These are phyloP conservation scores for Emergomyces africanus DNA, from an alignment of 2,329 filamentous ascomycete genomes.

Conservation along the genomic window DNA sequence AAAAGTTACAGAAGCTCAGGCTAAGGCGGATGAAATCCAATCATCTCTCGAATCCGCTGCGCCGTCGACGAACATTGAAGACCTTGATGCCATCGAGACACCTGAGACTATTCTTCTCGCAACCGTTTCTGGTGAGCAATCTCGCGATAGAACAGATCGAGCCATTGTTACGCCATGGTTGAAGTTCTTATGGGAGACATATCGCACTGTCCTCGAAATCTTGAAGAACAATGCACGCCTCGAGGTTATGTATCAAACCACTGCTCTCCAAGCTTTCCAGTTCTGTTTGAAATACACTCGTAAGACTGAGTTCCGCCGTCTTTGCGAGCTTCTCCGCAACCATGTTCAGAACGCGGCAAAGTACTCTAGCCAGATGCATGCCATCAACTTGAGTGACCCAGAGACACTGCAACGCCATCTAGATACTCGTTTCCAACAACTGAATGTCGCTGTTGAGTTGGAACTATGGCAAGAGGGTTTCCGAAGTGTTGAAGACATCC, in stretches of 20 bases:
- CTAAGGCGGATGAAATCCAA: conserved; percentile 92
- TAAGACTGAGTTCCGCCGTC: conserved; percentile 97
- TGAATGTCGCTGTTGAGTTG: conserved; percentile 94
- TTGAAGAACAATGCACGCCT: conserved; percentile 97
- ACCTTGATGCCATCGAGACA: conserved; percentile 93
- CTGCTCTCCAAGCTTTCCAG: conserved; percentile 94
- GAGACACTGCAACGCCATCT: conserved; percentile 95
- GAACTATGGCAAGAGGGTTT: conserved; percentile 99
- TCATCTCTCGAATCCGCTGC: conserved; percentile 66
- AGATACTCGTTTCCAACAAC: conserved; percentile 95
- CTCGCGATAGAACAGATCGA: conserved; percentile 89
- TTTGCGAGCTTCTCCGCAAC: conserved; percentile 95
- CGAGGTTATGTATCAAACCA: conserved; percentile 96
- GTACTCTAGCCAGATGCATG: conserved; percentile 98
- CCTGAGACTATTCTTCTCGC: conserved; percentile 96
- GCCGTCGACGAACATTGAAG: conserved; percentile 67
- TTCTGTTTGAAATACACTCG: conserved; percentile 97
- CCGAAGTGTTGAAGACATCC: conserved; percentile 97
- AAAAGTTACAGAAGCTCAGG: conserved; percentile 91
- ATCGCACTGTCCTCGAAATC: conserved; percentile 95
- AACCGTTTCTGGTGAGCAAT: conserved; percentile 96
- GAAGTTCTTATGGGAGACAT: conserved; percentile 99
- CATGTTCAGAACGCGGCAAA: conserved; percentile 98
- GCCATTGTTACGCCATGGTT: conserved; percentile 98
- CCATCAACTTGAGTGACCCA: conserved; percentile 95